Evolutionary conservation across 2,329 filamentous ascomycete species (phyloP), one percentile per base, ranked within the genome.

Genomic region (Gnomoniopsis smithogilvyi): DNA sequence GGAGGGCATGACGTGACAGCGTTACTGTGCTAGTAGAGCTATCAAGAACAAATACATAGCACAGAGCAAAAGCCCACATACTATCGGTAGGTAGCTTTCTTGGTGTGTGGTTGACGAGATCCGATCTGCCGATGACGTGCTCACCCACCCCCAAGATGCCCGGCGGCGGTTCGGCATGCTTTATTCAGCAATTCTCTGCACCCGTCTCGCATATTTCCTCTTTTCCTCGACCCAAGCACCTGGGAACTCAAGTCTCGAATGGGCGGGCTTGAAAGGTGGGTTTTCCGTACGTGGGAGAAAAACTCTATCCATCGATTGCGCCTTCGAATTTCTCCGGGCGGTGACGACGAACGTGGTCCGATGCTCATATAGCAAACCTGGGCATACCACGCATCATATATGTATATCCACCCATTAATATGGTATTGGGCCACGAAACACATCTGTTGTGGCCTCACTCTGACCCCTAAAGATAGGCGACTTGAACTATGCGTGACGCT

Each of bases 61-160:
- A n/a, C n/a, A n/a, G n/a, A n/a, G n/a, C n/a, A n/a, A n/a, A n/a
- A n/a, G n/a, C n/a, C 43, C 43, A 46, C 7, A 43, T 17, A 17
- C 14, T 43, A 17, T 17, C 6, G 38, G 7, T 17, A 43, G 14
- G 6, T 43, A 6, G 8, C 38, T 6, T 43, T 6, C 6, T 15
- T 43, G 51, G 47, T 14, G 51, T 52, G n/a, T 21, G 38, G 33
- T 63, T 63, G 58, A 61, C 61, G 61, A 63, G 61, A 58, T 63
- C 38, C 38, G 55, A 53, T 58, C 51, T 58, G 47, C 47, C 51
- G 61, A 63, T 63, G 58, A 55, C 61, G 61, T 63, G 61, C 61
- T 63, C 55, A 26, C 21, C 46, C 54, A n/a, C n/a, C n/a, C n/a
- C n/a, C n/a, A n/a, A n/a, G n/a, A 49, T 51, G 56, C 36, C 55